phyloP scores from a whole-genome alignment of 2,329 filamentous ascomycete species.

The Diaporthe nobilis region DNA sequence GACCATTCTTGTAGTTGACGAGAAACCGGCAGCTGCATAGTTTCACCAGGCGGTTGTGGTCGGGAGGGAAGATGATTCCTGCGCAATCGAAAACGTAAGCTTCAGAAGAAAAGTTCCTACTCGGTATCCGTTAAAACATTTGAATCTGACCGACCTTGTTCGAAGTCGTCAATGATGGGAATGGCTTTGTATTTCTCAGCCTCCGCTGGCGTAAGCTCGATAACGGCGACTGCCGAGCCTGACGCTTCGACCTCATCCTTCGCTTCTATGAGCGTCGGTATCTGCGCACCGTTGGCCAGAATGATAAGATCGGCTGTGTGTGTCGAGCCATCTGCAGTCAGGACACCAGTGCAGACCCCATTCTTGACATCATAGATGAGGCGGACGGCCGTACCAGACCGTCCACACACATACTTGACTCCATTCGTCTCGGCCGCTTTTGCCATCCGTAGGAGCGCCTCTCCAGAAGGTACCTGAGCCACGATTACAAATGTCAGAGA shows the following conservation, averaged over 20 bases:
- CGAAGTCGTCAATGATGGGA: slow-evolving; percentile 9
- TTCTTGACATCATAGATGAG: slow-evolving; percentile 43
- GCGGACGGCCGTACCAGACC: background rate
- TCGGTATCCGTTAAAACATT: accelerated
- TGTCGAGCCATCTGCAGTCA: slow-evolving; percentile 60
- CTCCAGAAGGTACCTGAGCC: background rate
- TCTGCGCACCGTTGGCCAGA: slow-evolving; percentile 78
- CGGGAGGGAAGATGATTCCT: slow-evolving; percentile 5
- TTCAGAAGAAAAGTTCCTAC: background rate
- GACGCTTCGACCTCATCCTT: slow-evolving; percentile 70
- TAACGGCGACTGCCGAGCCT: background rate
- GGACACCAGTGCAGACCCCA: slow-evolving; percentile 59
- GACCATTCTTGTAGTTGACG: slow-evolving; percentile 3
- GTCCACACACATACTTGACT: background rate
- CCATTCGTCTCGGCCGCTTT: background rate
- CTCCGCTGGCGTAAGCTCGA: slow-evolving; percentile 7
- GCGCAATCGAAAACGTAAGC: background rate
- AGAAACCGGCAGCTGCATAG: background rate
- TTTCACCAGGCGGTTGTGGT: background rate
- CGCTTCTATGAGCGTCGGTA: slow-evolving; percentile 72
- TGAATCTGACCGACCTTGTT: background rate
- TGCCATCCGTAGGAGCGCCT: background rate
- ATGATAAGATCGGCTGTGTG: slow-evolving; percentile 72
- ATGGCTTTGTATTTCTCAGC: slow-evolving; percentile 5
- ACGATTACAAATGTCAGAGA: background rate